Evolutionary conservation across 164 flowering plant species (phyloP).

Genomic region (Sedum album): DNA sequence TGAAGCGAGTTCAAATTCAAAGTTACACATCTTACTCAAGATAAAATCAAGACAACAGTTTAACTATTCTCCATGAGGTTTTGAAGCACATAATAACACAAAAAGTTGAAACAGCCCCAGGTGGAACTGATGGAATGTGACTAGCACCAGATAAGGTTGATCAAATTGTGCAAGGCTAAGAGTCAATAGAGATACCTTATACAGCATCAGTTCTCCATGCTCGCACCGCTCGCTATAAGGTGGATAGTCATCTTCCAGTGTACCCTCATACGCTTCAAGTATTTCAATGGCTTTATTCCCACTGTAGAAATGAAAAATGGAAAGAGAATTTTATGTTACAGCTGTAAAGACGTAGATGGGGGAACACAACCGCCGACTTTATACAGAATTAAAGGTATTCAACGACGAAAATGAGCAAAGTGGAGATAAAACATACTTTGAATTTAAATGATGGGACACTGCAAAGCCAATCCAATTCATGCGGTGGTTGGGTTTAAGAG

Average conservation of each 20-base stretch:
- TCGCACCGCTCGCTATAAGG: constrained; percentile 93
- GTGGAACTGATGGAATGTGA: not conserved
- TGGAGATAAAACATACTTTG: constrained; percentile 46
- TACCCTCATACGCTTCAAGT: constrained; percentile 98
- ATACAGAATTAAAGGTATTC: not conserved
- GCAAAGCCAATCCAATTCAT: constrained; percentile 99
- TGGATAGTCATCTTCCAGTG: constrained; percentile 94
- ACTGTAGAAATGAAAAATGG: constrained; percentile 27
- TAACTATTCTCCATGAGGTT: not conserved
- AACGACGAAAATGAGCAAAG: not conserved
- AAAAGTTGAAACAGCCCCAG: not conserved
- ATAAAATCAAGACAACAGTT: too few species aligned
- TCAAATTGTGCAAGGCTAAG: not conserved
- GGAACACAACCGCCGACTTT: not conserved
- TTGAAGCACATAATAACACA: not conserved
- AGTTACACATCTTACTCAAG: too few species aligned
- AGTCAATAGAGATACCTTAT: constrained; percentile 48
- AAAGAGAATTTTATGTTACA: not conserved
- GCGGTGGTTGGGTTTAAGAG: constrained; percentile 92
- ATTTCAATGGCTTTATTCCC: constrained; percentile 88
- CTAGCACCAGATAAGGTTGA: not conserved
- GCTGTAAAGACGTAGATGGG: not conserved
- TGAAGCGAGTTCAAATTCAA: too few species aligned
- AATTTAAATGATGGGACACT: constrained; percentile 89
- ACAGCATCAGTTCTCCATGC: constrained; percentile 95